Evolutionary conservation across 345 rosid genomes (phyloP).

Genomic region (Populus deltoides): DNA sequence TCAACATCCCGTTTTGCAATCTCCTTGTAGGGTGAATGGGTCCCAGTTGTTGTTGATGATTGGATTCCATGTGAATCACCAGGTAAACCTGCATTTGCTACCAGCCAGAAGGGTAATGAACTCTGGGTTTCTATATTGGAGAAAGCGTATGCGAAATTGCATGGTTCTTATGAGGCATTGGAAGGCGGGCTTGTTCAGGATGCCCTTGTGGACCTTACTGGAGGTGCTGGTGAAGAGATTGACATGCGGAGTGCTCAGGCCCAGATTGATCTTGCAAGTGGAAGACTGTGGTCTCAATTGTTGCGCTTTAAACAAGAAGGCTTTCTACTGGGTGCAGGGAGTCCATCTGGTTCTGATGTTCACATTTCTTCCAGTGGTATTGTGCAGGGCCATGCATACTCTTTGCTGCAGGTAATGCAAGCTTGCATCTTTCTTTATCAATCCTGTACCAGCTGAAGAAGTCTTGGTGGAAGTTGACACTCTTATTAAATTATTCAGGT

Average conservation of each 20-base stretch:
- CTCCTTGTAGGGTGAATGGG: conserved; percentile 92
- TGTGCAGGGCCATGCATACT: conserved; percentile 99
- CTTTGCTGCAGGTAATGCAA: conserved; percentile 74
- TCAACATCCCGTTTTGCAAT: conserved; percentile 6
- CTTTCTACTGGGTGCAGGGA: conserved; percentile 98
- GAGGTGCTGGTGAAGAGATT: conserved; percentile 99
- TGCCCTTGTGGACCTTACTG: conserved; percentile 99
- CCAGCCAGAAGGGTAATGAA: conserved; percentile 86
- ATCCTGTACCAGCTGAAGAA: background rate
- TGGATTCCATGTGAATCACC: conserved; percentile 98
- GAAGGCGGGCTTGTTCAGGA: conserved; percentile 99
- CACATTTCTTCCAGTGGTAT: conserved; percentile 98
- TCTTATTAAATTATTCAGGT: conserved; percentile 47
- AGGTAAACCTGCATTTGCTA: conserved; percentile 98
- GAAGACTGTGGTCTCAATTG: conserved; percentile 98
- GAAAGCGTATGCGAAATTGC: conserved; percentile 97
- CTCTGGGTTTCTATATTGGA: conserved; percentile 97
- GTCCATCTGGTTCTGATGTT: conserved; percentile 99
- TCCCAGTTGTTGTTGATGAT: conserved; percentile 97
- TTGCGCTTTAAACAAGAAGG: conserved; percentile 98
- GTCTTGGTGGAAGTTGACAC: background rate
- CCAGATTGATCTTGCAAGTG: conserved; percentile 99
- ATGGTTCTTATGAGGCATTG: conserved; percentile 97
- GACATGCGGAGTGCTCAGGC: conserved; percentile 99
- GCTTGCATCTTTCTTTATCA: conserved; percentile 3